phyloP scores from a whole-genome alignment of 352 stramenopile genomes.

The Aphanomyces invadans region DNA sequence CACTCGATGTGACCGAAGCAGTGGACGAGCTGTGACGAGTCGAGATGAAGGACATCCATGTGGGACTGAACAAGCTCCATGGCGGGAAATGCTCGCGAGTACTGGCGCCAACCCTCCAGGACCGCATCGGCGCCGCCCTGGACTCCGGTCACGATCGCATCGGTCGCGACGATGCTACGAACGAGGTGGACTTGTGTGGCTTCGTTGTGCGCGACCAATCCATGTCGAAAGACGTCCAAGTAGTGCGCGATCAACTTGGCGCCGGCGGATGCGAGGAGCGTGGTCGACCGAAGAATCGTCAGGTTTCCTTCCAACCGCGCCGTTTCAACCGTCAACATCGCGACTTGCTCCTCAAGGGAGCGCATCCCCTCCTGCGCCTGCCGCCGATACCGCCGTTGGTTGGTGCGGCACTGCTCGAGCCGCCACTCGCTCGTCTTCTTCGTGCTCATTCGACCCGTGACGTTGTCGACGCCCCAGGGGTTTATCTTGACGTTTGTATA shows the following conservation, averaged over 20 bases:
- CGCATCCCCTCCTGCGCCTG: slow-evolving; percentile 58
- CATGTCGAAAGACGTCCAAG: slow-evolving; percentile 2
- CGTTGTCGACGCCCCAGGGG: not conserved
- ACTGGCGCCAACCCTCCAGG: not conserved
- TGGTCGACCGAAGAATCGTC: slow-evolving; percentile 3
- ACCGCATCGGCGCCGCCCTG: not conserved
- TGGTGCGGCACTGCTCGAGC: slow-evolving; percentile 53
- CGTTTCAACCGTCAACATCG: slow-evolving; percentile 48
- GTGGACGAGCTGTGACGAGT: not conserved
- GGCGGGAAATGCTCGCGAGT: not conserved
- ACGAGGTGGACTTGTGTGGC: not conserved
- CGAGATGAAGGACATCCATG: slow-evolving; percentile 1
- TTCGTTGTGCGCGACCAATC: not conserved
- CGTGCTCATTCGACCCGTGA: not conserved
- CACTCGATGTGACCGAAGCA: not conserved
- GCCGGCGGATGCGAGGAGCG: not conserved
- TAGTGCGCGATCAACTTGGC: not conserved
- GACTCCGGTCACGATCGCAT: not conserved
- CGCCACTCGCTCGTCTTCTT: slow-evolving; percentile 32
- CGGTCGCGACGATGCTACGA: not conserved
- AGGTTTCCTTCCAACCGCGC: slow-evolving; percentile 34
- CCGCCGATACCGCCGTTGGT: slow-evolving; percentile 59
- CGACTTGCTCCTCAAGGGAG: slow-evolving; percentile 58
- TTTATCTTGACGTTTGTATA: not conserved
- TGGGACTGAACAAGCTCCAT: not conserved